A percentile compares a stretch with the other conserved stretches of the same genome.
Evolutionary conservation across 2,329 filamentous ascomycete species (phyloP).

Genomic region (Basipetospora chlamydospora): DNA sequence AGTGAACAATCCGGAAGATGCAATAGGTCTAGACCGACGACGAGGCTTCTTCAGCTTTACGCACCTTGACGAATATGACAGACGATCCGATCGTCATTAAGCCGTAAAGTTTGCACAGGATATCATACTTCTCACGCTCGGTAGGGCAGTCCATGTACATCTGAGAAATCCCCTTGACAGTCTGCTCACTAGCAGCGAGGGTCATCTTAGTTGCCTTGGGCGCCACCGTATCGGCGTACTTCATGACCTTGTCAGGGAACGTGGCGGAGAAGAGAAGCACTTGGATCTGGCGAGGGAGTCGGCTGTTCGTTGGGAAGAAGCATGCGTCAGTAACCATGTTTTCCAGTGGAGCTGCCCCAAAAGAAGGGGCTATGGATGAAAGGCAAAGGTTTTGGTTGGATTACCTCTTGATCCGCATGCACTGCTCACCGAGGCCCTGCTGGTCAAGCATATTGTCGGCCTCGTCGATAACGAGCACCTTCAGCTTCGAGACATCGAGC

Average conservation of each 20-base stretch:
- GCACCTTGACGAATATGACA: constrained; percentile 90
- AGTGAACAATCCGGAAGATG: constrained; percentile 3
- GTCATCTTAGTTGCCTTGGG: constrained; percentile 78
- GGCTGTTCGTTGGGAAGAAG: constrained; percentile 34
- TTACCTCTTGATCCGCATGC: constrained; percentile 73
- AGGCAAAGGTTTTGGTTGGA: constrained; percentile 4
- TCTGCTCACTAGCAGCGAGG: constrained; percentile 79
- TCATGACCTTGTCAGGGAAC: constrained; percentile 71
- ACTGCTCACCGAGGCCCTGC: constrained; percentile 90
- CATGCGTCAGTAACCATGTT: constrained; percentile 15
- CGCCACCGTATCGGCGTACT: constrained; percentile 72
- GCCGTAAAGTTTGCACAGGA: constrained; percentile 84
- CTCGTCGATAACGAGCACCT: constrained; percentile 83
- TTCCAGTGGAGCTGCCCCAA: neutral
- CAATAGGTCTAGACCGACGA: too few species aligned
- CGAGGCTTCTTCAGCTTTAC: too few species aligned
- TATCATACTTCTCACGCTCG: constrained; percentile 72
- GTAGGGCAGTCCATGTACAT: constrained; percentile 88
- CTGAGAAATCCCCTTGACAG: constrained; percentile 92
- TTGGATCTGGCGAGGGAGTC: constrained; percentile 63
- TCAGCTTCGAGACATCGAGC: constrained; percentile 58
- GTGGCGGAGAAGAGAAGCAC: constrained; percentile 93
- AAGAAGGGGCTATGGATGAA: too few species aligned
- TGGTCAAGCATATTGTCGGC: constrained; percentile 98
- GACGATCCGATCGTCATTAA: constrained; percentile 94